phyloP scores from a whole-genome alignment of 208 protist species.

The Trypanosomatidae sp. region DNA sequence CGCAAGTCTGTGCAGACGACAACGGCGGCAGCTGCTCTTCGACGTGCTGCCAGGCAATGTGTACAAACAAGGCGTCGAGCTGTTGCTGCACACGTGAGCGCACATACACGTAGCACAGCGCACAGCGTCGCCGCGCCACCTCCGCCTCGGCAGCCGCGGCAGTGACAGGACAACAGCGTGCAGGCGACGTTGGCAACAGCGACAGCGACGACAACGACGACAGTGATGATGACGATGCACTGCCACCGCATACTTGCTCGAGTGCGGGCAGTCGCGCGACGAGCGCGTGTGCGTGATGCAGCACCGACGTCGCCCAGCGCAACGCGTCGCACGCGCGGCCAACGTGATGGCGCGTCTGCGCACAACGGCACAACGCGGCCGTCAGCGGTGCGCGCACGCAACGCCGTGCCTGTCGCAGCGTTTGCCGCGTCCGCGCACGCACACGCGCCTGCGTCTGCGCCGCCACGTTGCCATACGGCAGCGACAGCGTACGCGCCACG shows the following conservation, averaged over 20 bases:
- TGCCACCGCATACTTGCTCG: no score
- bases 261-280: constrained; percentile 11
- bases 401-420: no score
- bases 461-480: constrained; percentile 29
- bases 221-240: no score
- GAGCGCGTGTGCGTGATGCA: constrained; percentile 19
- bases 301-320: constrained; percentile 33
- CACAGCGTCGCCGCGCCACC: constrained; percentile 9
- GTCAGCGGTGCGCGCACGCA: constrained; percentile 38
- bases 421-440: background rate
- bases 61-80: constrained; percentile 54
- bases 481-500: constrained; percentile 31
- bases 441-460: constrained; percentile 16
- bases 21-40: constrained; percentile 29
- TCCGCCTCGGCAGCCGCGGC: background rate
- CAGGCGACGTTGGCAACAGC: no score
- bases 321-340: constrained; percentile 38
- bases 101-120: constrained; percentile 31
- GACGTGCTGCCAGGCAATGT: constrained; percentile 52
- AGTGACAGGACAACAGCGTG: no score
- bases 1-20: background rate
- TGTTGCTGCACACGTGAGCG: constrained; percentile 41
- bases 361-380: constrained; percentile 21
- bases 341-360: constrained; percentile 27
- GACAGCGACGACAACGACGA: no score